Percentiles rank a stretch among this genome's conserved stretches.
phyloP scores from a whole-genome alignment of 2,329 filamentous ascomycete species.

The Coniochaeta sp. region DNA sequence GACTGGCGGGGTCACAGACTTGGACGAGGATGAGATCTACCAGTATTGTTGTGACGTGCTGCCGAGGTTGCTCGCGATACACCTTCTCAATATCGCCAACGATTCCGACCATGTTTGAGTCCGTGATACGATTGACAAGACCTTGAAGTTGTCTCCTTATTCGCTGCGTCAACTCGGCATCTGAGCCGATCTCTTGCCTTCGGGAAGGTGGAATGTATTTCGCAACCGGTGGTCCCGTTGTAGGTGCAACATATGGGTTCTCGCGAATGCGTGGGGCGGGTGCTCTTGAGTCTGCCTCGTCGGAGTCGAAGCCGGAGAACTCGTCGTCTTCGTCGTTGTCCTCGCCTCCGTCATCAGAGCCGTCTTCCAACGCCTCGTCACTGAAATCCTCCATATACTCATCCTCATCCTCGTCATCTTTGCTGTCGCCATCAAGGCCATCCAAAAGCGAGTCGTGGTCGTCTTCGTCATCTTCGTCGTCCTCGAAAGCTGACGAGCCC shows the following conservation, averaged over 20 bases:
- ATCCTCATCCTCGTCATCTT: slow-evolving; percentile 16
- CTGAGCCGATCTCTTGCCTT: slow-evolving; percentile 53
- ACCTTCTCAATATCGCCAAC: slow-evolving; percentile 74
- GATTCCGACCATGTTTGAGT: slow-evolving; percentile 81
- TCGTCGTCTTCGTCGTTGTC: slow-evolving; percentile 23
- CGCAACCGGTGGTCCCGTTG: slow-evolving; percentile 32
- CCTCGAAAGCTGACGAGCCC: slow-evolving; percentile 8
- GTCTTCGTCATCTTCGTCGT: slow-evolving; percentile 16
- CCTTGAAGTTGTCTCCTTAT: slow-evolving; percentile 79
- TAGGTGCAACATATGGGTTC: slow-evolving; percentile 82
- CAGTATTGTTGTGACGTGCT: slow-evolving; percentile 75
- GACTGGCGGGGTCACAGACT: slow-evolving; percentile 66
- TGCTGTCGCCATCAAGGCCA: slow-evolving; percentile 18
- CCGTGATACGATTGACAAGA: slow-evolving; percentile 85
- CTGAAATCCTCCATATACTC: slow-evolving; percentile 12
- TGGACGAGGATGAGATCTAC: slow-evolving; percentile 72
- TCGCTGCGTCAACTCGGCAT: slow-evolving; percentile 59
- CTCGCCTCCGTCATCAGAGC: slow-evolving; percentile 19
- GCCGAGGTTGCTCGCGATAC: slow-evolving; percentile 78
- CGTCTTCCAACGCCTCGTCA: slow-evolving; percentile 25
- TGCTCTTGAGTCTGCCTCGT: slow-evolving; percentile 19
- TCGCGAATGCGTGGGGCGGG: slow-evolving; percentile 52
- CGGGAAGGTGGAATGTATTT: slow-evolving; percentile 92
- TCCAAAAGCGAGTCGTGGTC: slow-evolving; percentile 12
- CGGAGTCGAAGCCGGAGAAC: slow-evolving; percentile 32